phyloP scores from a whole-genome alignment of 257 asterid genomes.

The Plectranthus barbatus region DNA sequence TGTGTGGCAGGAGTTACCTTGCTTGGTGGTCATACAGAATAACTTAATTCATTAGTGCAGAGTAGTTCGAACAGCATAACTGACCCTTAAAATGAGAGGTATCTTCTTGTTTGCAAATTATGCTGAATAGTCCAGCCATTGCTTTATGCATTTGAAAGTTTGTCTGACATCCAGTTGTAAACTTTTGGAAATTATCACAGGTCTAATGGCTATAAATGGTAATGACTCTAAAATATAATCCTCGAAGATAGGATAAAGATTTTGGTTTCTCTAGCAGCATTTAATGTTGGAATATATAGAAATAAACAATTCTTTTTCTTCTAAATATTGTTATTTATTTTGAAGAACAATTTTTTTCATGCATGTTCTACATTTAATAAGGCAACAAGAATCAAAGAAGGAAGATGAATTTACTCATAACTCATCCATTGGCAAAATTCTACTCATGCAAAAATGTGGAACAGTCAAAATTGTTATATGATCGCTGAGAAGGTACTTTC shows the following conservation, averaged over 20 bases:
- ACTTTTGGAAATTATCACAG: background rate
- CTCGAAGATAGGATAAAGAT: background rate
- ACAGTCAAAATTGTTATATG: background rate
- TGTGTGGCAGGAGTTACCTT: background rate
- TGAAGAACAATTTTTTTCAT: background rate
- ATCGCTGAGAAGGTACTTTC: background rate
- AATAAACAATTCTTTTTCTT: background rate
- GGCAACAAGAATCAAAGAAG: background rate
- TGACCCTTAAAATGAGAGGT: background rate
- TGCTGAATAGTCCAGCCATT: background rate
- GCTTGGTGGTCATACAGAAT: background rate
- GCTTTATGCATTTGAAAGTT: background rate
- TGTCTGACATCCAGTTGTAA: background rate
- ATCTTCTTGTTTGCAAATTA: background rate
- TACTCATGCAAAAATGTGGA: background rate
- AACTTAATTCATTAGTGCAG: background rate
- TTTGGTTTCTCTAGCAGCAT: background rate
- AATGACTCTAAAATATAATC: background rate
- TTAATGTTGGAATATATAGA: background rate
- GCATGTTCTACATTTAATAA: background rate
- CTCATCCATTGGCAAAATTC: background rate
- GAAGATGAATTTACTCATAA: background rate
- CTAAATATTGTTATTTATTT: background rate
- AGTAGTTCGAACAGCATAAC: background rate
- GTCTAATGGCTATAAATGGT: background rate